Base-by-base conservation (phyloP, 306 rosid genomes). In the Boehmeria nivea region DNA sequence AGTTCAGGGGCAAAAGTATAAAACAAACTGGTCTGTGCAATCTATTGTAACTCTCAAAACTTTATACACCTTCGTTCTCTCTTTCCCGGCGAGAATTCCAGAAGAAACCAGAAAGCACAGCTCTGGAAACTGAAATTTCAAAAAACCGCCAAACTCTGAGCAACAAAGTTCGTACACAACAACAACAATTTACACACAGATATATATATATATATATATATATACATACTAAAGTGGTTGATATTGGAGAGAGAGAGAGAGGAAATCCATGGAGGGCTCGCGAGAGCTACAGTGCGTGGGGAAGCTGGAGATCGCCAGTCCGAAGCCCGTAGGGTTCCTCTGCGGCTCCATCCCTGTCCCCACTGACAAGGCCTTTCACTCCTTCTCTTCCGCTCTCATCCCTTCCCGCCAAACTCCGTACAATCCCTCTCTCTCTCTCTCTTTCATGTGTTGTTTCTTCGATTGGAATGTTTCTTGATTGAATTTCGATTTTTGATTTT, bases 271-370 rank as follows among this genome's bases (percentile, higher is more conserved):
- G 61, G 76, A 81, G 11, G 82, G 73, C 56, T 79, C 85, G 33
- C 64, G 78, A 12, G 98, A 90, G 57, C 84, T 84, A 23, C 83
- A 84, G 52, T 90, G 98, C 64, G 82, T 90, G 0, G 95, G 98
- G 54, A 90, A 79, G 13, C 24, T 90, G 66, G 94, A 87, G 73
- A 78, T 90, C 50, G 91, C 81, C 22, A 76, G 70, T 40, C 91
- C 98, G 0, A 86, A 90, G 63, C 94, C 98, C 15, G 87, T 81
- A 0, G 94, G 88, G 2, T 90, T 90, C 69, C 88, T 90, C 43
- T 86, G 94, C 60, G 98, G 98, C 40, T 90, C 98, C 12, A 90
- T 90, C 47, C 94, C 94, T 6, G 95, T 90, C 60, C 88, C 98
- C 37, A 90, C 98, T 3, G 98, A 90, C 51, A 80, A 84, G 55